Evolutionary conservation across 2,329 filamentous ascomycete species (phyloP).

Genomic region (Metarhizium anisopliae): DNA sequence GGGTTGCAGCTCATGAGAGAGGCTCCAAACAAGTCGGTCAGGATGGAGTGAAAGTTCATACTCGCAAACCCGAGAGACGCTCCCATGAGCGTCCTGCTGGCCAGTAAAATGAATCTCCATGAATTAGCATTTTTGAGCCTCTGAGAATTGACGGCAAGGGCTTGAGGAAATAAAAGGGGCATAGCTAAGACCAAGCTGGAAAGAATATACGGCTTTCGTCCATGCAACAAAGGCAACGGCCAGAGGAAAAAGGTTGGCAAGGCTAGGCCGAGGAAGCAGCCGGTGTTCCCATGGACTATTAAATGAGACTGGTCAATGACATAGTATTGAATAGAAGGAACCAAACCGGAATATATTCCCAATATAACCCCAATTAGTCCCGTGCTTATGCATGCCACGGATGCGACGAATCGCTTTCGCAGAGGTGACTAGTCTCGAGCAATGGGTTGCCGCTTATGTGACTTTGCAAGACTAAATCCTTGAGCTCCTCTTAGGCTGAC

Average conservation of each 20-base stretch:
- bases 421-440: slow-evolving; percentile 61
- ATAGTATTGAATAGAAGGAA: slow-evolving; percentile 71
- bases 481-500: slow-evolving; percentile 42
- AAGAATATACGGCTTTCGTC: slow-evolving; percentile 69
- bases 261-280: slow-evolving; percentile 62
- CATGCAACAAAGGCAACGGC: slow-evolving; percentile 67
- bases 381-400: slow-evolving; percentile 64
- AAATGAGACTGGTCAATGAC: slow-evolving; percentile 61
- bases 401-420: slow-evolving; percentile 60
- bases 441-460: slow-evolving; percentile 54
- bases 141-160: slow-evolving; percentile 50
- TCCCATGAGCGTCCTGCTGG: slow-evolving; percentile 58
- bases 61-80: slow-evolving; percentile 64
- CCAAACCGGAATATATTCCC: slow-evolving; percentile 69
- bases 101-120: slow-evolving; percentile 53
- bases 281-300: slow-evolving; percentile 64
- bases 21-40: slow-evolving; percentile 68
- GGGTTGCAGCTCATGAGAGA: slow-evolving; percentile 65
- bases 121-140: slow-evolving; percentile 45
- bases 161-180: slow-evolving; percentile 68
- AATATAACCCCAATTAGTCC: slow-evolving; percentile 61
- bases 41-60: slow-evolving; percentile 64
- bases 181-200: slow-evolving; percentile 59
- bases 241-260: slow-evolving; percentile 62
- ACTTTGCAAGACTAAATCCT: slow-evolving; percentile 42